A percentile compares a stretch with the other conserved stretches of the same genome.
Conservation (phyloP, 2,329 filamentous ascomycete genomes). For the Colletotrichum sp. region DNA sequence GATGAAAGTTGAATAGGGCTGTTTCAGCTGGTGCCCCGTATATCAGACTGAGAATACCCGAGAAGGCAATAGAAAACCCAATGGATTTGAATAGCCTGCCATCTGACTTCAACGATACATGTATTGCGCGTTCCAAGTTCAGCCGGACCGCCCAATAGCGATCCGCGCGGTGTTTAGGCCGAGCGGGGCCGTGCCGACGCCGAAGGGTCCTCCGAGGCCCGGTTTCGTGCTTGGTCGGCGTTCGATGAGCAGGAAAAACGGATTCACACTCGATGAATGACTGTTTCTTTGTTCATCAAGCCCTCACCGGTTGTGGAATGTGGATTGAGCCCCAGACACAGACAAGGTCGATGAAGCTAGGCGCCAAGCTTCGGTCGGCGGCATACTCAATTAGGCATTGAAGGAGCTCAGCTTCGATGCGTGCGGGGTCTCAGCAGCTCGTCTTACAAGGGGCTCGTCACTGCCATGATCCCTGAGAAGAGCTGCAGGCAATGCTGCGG, state of each 20-base stretch:
- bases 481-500: not conserved
- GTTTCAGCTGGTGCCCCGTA: not conserved
- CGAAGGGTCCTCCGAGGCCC: not conserved
- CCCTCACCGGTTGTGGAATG: not conserved
- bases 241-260: not conserved
- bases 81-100: not conserved
- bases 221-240: not conserved
- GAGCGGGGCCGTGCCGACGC: not conserved
- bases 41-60: not conserved
- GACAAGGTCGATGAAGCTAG: not conserved
- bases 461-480: not conserved
- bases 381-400: not conserved
- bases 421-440: conserved; percentile 4
- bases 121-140: not conserved
- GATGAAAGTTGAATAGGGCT: not conserved
- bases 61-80: not conserved
- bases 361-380: not conserved
- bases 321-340: not conserved
- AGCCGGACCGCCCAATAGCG: not conserved
- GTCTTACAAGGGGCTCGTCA: not conserved
- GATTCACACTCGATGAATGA: not conserved
- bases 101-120: not conserved
- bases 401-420: not conserved
- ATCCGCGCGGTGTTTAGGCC: not conserved
- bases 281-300: not conserved